Conservation (phyloP, 2,329 filamentous ascomycete genomes). For the Diaporthe batatas region DNA sequence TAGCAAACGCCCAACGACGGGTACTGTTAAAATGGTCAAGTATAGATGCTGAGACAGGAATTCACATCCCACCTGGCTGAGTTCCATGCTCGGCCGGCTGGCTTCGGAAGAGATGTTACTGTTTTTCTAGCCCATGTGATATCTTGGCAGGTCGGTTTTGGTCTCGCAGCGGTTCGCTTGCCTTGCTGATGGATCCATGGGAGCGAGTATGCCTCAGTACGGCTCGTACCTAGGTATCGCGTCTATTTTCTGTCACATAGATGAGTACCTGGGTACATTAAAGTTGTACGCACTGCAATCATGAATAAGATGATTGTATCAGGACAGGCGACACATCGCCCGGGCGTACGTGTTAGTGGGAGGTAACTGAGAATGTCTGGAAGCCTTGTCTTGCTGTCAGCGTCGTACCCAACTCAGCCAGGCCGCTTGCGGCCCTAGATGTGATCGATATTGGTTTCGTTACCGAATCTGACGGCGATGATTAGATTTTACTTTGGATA, state of each 20-base stretch:
- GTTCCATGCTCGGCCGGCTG: not conserved
- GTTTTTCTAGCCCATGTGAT: not conserved
- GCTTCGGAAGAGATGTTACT: not conserved
- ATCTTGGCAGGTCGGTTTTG: not conserved
- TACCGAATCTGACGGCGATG: not conserved
- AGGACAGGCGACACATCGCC: not conserved
- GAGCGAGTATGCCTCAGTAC: not conserved
- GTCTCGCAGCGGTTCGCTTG: not conserved
- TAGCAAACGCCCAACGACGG: too few relatives aligned
- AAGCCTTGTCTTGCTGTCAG: not conserved
- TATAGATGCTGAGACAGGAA: not conserved
- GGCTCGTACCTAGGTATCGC: not conserved
- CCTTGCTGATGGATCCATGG: not conserved
- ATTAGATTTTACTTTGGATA: too few relatives aligned
- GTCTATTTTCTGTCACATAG: not conserved
- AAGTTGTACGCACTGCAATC: too few relatives aligned
- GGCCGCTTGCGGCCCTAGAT: not conserved
- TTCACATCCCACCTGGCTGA: conserved; percentile 4
- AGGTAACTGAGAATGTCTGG: too few relatives aligned
- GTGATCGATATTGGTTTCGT: not conserved
- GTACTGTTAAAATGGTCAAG: not conserved
- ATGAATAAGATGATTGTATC: not conserved
- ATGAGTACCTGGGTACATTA: too few relatives aligned
- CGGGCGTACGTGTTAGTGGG: too few relatives aligned
- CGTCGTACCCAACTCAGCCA: not conserved